Evolutionary conservation across 495 filamentous ascomycete genomes (phyloP).

Genomic region (Penicillium verhagenii): DNA sequence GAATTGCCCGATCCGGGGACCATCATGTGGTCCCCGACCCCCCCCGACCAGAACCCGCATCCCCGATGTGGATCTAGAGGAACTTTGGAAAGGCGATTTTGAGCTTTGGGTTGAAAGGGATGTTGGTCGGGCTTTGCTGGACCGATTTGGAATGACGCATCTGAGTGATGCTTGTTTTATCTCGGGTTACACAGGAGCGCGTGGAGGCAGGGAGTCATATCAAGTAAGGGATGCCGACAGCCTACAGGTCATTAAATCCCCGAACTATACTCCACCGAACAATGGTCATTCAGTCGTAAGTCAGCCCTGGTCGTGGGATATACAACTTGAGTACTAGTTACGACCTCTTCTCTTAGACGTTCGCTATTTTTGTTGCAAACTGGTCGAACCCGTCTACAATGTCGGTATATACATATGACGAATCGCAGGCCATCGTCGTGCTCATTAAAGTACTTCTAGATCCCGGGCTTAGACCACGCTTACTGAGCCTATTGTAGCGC

Average conservation of each 20-base stretch:
- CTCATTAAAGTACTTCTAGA: too few relatives aligned
- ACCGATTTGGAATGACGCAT: neutral
- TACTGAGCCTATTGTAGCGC: too few relatives aligned
- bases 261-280: neutral
- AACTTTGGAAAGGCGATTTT: neutral
- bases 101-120: neutral
- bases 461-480: too few relatives aligned
- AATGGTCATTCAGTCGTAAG: too few relatives aligned
- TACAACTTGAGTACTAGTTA: too few relatives aligned
- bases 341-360: too few relatives aligned
- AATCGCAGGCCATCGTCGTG: too few relatives aligned
- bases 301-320: too few relatives aligned
- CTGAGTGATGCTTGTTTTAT: neutral
- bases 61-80: neutral
- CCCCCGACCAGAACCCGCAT: neutral
- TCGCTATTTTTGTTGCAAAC: too few relatives aligned
- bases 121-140: neutral
- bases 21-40: neutral
- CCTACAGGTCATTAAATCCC: neutral
- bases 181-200: neutral
- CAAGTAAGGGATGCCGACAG: too few relatives aligned
- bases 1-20: slow-evolving; percentile 1
- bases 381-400: too few relatives aligned
- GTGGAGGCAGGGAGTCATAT: neutral
- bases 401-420: too few relatives aligned